Percentiles rank a stretch among this genome's conserved stretches.
Evolutionary conservation across 164 flowering plant genomes (phyloP).

Genomic region (Akebia trifoliata): DNA sequence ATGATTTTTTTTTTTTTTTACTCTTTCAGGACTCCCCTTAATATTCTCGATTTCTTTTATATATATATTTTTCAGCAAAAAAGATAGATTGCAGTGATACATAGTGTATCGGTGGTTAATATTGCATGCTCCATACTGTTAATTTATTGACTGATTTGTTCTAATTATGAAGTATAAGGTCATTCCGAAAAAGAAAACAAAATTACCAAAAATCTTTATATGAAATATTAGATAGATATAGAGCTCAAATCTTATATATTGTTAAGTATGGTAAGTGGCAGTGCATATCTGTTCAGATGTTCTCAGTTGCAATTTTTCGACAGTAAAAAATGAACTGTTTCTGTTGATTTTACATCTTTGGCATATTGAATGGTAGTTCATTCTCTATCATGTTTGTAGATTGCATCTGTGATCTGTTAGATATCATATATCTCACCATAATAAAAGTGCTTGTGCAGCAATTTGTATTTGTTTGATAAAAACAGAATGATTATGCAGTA

Average conservation of each 20-base stretch:
- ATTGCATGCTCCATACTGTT: neutral
- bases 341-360: no score
- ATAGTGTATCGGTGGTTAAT: neutral
- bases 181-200: neutral
- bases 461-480: neutral
- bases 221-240: no score
- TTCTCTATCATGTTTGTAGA: no score
- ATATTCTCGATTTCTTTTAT: neutral
- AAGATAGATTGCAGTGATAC: neutral
- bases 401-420: neutral
- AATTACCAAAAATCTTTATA: no score
- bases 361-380: no score
- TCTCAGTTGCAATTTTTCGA: no score
- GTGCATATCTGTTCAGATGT: no score
- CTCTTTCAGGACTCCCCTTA: no score
- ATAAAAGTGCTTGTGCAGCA: neutral
- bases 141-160: neutral
- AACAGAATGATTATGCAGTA: neutral
- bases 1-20: no score
- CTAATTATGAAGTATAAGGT: neutral
- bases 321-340: no score
- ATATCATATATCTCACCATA: neutral
- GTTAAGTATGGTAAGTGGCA: no score
- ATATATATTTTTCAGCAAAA: neutral
- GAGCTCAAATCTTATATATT: no score